Conservation (phyloP, 2,329 filamentous ascomycete genomes). For the Trichoderma oligosporum region DNA sequence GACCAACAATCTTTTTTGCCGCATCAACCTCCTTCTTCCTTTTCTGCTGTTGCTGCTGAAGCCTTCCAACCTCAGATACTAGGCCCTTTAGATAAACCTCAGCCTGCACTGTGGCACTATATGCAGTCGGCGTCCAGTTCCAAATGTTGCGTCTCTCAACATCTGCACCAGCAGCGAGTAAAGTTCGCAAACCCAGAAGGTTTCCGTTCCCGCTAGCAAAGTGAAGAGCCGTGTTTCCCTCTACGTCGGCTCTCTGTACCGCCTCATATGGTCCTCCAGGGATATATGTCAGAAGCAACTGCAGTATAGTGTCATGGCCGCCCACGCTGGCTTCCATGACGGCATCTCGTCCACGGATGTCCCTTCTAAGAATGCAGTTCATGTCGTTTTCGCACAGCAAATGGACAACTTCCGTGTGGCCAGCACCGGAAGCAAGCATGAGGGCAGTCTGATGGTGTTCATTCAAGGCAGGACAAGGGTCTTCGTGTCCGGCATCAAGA, state of each 20-base stretch:
- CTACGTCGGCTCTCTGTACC: constrained; percentile 57
- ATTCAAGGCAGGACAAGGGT: constrained; percentile 69
- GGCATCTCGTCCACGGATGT: constrained; percentile 66
- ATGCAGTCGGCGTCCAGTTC: constrained; percentile 80
- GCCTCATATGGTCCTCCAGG: constrained; percentile 52
- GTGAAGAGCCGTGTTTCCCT: constrained; percentile 84
- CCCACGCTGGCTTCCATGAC: constrained; percentile 62
- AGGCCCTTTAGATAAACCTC: constrained; percentile 80
- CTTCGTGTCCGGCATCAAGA: constrained; percentile 70
- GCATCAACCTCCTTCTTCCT: constrained; percentile 41
- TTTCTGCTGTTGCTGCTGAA: constrained; percentile 36
- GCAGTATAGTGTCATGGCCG: constrained; percentile 62
- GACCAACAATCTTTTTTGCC: constrained; percentile 37
- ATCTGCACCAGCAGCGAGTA: constrained; percentile 75
- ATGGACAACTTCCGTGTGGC: constrained; percentile 70
- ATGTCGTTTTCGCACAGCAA: constrained; percentile 64
- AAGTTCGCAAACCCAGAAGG: constrained; percentile 68
- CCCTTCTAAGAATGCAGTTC: constrained; percentile 58
- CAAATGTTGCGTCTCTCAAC: constrained; percentile 68
- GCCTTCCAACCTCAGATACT: constrained; percentile 66
- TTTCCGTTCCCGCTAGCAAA: constrained; percentile 82
- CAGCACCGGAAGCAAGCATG: constrained; percentile 68
- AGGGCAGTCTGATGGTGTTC: constrained; percentile 76
- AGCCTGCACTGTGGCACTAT: constrained; percentile 75
- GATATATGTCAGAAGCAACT: constrained; percentile 59